phyloP scores from a whole-genome alignment of 805 yeast species.

The Komagataella pastoris region DNA sequence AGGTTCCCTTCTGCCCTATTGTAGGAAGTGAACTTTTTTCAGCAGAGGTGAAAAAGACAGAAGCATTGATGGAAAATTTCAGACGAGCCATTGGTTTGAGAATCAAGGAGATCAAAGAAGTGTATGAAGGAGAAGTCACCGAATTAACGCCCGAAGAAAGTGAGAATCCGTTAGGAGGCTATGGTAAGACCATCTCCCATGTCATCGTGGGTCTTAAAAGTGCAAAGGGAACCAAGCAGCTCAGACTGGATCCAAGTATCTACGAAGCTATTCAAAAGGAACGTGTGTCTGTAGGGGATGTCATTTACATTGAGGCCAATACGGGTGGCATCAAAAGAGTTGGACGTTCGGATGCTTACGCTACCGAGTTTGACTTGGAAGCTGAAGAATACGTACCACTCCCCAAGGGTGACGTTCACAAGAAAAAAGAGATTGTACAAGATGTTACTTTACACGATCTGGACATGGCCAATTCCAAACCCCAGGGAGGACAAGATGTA shows the following conservation, averaged over 20 bases:
- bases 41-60: conserved; percentile 96
- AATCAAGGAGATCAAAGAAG: conserved; percentile 94
- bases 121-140: conserved; percentile 95
- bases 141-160: conserved; percentile 93
- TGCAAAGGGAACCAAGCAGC: conserved; percentile 81
- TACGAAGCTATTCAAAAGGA: conserved; percentile 94
- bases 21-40: conserved; percentile 91
- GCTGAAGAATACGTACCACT: conserved; percentile 98
- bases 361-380: conserved; percentile 95
- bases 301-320: conserved; percentile 91
- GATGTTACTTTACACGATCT: conserved; percentile 94
- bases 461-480: conserved; percentile 93
- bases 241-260: conserved; percentile 82
- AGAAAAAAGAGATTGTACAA: conserved; percentile 94
- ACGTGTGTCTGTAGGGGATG: conserved; percentile 90
- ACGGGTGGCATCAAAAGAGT: conserved; percentile 96
- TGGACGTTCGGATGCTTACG: conserved; percentile 97
- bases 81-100: conserved; percentile 93
- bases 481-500: conserved; percentile 94
- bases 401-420: conserved; percentile 98
- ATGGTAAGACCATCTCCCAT: conserved; percentile 91
- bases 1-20: conserved; percentile 95
- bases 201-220: conserved; percentile 90
- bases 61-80: conserved; percentile 91
- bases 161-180: conserved; percentile 94